A percentile compares a stretch with the other conserved stretches of the same genome.
These are phyloP conservation scores for Globisporangium acanthophoron DNA, from an alignment of 352 stramenopile species.

Conservation along the genomic window DNA sequence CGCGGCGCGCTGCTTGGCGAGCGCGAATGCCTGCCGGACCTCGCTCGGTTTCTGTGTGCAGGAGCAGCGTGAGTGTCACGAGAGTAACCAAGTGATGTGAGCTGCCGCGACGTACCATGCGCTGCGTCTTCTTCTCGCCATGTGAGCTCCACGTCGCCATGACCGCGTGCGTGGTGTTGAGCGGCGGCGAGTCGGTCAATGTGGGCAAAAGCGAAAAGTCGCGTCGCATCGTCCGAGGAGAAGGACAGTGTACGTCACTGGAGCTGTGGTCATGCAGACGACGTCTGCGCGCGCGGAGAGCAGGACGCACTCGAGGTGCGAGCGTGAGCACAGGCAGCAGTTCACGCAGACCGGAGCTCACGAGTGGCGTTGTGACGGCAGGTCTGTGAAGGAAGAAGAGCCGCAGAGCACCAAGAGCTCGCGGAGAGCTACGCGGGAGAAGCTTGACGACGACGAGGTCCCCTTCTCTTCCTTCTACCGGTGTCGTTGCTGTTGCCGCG, in stretches of 20 bases:
- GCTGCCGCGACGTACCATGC: slow-evolving; percentile 11
- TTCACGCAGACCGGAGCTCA: background rate
- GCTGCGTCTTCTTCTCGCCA: slow-evolving; percentile 13
- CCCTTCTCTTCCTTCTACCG: background rate
- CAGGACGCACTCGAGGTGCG: background rate
- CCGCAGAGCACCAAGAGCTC: background rate
- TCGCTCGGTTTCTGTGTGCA: slow-evolving; percentile 59
- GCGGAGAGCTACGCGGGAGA: background rate
- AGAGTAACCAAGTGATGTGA: background rate
- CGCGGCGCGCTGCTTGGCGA: slow-evolving; percentile 40
- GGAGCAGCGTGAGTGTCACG: background rate
- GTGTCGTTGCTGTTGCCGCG: background rate
- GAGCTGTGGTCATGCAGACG: background rate
- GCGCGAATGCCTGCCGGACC: slow-evolving; percentile 50
- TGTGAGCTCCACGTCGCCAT: slow-evolving; percentile 15
- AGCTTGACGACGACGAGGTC: background rate
- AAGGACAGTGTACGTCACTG: background rate
- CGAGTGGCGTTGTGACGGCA: background rate
- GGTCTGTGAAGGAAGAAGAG: background rate
- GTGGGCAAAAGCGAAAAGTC: background rate
- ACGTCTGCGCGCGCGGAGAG: background rate
- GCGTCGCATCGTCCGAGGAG: background rate
- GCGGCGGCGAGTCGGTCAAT: background rate
- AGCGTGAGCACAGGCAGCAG: background rate
- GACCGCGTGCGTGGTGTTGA: background rate